Percentiles rank a stretch among this genome's conserved stretches.
These are phyloP conservation scores for Pestalotiopsis fici DNA, from an alignment of 2,329 filamentous ascomycete species.

Conservation along the genomic window DNA sequence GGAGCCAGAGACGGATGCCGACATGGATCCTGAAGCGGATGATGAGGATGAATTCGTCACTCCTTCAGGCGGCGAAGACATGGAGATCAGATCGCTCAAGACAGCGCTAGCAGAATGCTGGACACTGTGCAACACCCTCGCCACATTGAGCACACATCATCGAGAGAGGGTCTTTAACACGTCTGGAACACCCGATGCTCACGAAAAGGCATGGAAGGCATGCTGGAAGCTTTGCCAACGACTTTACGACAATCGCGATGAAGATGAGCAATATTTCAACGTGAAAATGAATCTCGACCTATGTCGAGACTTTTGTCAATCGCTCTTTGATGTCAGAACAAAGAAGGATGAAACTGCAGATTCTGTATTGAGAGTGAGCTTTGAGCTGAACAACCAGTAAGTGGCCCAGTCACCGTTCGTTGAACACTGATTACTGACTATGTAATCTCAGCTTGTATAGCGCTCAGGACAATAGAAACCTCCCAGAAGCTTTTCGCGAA, in stretches of 20 bases:
- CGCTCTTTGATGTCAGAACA: slow-evolving; percentile 82
- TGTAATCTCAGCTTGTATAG: slow-evolving; percentile 71
- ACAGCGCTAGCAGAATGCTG: slow-evolving; percentile 85
- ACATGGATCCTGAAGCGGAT: slow-evolving; percentile 57
- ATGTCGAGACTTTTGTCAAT: slow-evolving; percentile 89
- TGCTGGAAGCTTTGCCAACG: slow-evolving; percentile 94
- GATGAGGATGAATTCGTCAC: slow-evolving; percentile 49
- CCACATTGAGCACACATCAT: slow-evolving; percentile 81
- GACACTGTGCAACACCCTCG: slow-evolving; percentile 90
- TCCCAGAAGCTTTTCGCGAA: slow-evolving; percentile 86
- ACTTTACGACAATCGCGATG: slow-evolving; percentile 79
- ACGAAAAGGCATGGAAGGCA: slow-evolving; percentile 88
- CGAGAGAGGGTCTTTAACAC: slow-evolving; percentile 77
- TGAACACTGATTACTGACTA: slow-evolving; percentile 3
- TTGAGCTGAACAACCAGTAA: slow-evolving; percentile 90
- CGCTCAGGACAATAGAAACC: slow-evolving; percentile 74
- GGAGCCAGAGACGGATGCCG: slow-evolving; percentile 52
- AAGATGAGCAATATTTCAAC: slow-evolving; percentile 65
- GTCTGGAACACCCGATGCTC: slow-evolving; percentile 71
- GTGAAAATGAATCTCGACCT: slow-evolving; percentile 79
- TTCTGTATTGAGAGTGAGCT: slow-evolving; percentile 87
- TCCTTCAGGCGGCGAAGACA: slow-evolving; percentile 46
- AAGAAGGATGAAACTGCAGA: slow-evolving; percentile 79
- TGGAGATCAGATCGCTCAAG: slow-evolving; percentile 68
- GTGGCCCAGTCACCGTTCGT: slow-evolving; percentile 21